Percentiles rank a stretch among this genome's conserved stretches.
These are phyloP conservation scores for Brassica juncea DNA, from an alignment of 345 rosid genomes.

Conservation along the genomic window DNA sequence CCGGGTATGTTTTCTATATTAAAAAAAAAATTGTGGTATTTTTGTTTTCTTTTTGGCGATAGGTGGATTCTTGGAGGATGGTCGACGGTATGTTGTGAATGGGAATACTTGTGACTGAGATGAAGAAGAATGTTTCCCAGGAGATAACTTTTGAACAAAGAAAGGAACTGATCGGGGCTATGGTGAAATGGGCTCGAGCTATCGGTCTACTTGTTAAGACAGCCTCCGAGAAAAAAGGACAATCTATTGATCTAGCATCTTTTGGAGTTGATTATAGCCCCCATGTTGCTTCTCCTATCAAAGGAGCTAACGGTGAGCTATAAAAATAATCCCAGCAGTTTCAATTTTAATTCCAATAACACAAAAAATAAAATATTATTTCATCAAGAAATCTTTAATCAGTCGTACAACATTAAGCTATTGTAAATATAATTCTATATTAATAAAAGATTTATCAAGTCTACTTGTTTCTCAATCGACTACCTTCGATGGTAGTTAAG, in stretches of 20 bases:
- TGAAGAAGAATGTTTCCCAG: neutral
- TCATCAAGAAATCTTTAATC: neutral
- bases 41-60: neutral
- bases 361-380: neutral
- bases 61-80: constrained; percentile 24
- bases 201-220: constrained; percentile 18
- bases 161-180: constrained; percentile 3
- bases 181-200: constrained; percentile 25
- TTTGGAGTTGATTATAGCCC: constrained; percentile 25
- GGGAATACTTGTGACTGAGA: constrained; percentile 5
- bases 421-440: neutral
- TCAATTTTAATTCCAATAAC: neutral
- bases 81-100: constrained; percentile 14
- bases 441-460: neutral
- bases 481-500: neutral
- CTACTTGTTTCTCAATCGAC: neutral
- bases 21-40: neutral
- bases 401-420: neutral
- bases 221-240: constrained; percentile 16
- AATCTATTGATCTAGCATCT: constrained; percentile 23
- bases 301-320: neutral
- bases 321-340: neutral
- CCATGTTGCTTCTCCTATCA: neutral
- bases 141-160: constrained; percentile 30
- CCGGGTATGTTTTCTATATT: neutral